These are phyloP conservation scores for Copromyces sp. DNA, from an alignment of 495 filamentous ascomycete species.

Conservation along the genomic window DNA sequence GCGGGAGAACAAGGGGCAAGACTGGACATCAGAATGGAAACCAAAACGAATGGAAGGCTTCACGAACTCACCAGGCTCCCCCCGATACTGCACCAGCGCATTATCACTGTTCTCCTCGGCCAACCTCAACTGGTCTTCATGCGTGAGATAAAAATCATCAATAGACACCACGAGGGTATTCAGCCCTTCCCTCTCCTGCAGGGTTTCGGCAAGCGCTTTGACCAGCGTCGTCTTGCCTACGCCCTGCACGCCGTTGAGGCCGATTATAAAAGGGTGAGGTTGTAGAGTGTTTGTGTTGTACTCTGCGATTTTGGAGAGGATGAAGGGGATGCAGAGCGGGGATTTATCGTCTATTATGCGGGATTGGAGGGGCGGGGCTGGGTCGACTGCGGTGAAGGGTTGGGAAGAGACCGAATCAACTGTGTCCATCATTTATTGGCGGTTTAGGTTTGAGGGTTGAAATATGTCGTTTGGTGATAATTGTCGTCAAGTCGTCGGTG, in stretches of 20 bases:
- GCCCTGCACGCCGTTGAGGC: slow-evolving; percentile 66
- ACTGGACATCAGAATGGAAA: too few relatives aligned
- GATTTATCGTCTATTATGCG: slow-evolving; percentile 71
- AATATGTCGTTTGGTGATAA: neutral
- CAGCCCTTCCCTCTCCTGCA: slow-evolving; percentile 56
- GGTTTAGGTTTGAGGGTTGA: neutral
- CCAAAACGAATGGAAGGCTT: too few relatives aligned
- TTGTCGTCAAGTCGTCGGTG: neutral
- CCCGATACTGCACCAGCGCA: slow-evolving; percentile 67
- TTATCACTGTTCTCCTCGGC: slow-evolving; percentile 58
- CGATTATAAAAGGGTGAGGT: slow-evolving; percentile 46
- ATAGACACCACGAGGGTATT: slow-evolving; percentile 72
- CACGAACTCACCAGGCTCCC: slow-evolving; percentile 56
- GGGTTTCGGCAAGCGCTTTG: slow-evolving; percentile 52
- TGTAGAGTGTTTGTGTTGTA: slow-evolving; percentile 29
- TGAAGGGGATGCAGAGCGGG: slow-evolving; percentile 77
- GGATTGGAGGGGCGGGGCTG: slow-evolving; percentile 12
- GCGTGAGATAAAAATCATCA: slow-evolving; percentile 82
- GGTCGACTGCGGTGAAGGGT: slow-evolving; percentile 10
- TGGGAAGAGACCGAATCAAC: neutral
- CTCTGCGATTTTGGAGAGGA: slow-evolving; percentile 51
- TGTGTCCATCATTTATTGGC: neutral
- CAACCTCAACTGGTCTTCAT: slow-evolving; percentile 59
- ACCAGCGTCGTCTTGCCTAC: slow-evolving; percentile 89
- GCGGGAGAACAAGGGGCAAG: too few relatives aligned